A percentile compares a stretch with the other conserved stretches of the same genome.
Evolutionary conservation across 371 early-diverging fungal genomes (phyloP).

Genomic region (Mucor lusitanicus): DNA sequence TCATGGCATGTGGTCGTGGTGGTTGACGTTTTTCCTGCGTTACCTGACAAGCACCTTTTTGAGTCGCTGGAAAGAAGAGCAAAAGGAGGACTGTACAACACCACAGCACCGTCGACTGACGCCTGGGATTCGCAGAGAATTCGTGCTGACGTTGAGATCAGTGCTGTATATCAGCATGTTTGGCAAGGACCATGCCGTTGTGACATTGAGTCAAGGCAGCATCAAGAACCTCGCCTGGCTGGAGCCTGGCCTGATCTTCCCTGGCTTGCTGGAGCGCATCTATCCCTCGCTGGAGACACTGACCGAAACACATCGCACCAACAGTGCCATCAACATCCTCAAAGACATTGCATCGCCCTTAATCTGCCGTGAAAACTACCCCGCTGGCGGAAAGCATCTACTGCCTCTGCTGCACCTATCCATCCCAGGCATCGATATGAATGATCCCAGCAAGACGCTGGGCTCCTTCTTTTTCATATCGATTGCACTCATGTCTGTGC

Average conservation of each 20-base stretch:
- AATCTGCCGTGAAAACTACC: conserved; percentile 70
- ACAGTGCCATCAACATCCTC: conserved; percentile 75
- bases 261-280: conserved; percentile 78
- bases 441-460: conserved; percentile 83
- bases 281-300: conserved; percentile 87
- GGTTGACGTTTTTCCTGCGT: conserved; percentile 66
- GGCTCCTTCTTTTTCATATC: conserved; percentile 77
- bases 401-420: conserved; percentile 72
- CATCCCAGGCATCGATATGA: conserved; percentile 90
- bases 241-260: conserved; percentile 78
- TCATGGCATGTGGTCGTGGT: conserved; percentile 77
- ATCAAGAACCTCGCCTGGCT: conserved; percentile 76
- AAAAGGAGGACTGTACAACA: conserved; percentile 59
- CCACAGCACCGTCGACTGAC: conserved; percentile 66
- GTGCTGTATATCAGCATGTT: conserved; percentile 74
- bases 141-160: conserved; percentile 62
- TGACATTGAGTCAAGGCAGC: conserved; percentile 68
- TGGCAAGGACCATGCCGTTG: conserved; percentile 77
- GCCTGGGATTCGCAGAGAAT: conserved; percentile 45
- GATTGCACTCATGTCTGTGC: conserved; percentile 63
- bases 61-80: conserved; percentile 63
- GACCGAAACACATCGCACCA: conserved; percentile 89
- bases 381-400: conserved; percentile 85
- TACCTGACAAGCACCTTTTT: conserved; percentile 66
- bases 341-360: conserved; percentile 69